phyloP scores from a whole-genome alignment of 2,329 filamentous ascomycete genomes.

The Ophiocordyceps camponoti-rufipedis region DNA sequence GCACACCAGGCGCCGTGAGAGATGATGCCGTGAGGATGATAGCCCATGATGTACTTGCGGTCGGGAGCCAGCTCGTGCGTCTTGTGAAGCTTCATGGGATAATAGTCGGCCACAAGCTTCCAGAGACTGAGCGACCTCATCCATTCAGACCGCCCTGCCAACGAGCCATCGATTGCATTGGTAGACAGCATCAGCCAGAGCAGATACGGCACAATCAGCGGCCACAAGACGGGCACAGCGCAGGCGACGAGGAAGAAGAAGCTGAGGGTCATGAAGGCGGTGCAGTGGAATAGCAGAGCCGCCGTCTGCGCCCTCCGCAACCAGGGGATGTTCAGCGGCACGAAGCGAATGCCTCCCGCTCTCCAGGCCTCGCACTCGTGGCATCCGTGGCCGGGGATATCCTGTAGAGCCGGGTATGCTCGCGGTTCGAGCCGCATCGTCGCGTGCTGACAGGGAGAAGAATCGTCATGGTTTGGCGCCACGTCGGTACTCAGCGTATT shows the following conservation, averaged over 20 bases:
- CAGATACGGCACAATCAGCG: slow-evolving; percentile 55
- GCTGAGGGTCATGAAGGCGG: slow-evolving; percentile 51
- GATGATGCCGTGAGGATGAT: slow-evolving; percentile 95
- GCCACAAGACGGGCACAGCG: slow-evolving; percentile 84
- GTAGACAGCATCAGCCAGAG: slow-evolving; percentile 70
- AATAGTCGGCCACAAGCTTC: slow-evolving; percentile 84
- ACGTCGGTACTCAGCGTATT: not conserved
- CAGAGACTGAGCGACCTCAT: slow-evolving; percentile 59
- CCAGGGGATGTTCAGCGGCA: slow-evolving; percentile 57
- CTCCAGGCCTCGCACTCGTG: slow-evolving; percentile 15
- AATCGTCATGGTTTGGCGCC: not conserved
- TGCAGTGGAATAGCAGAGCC: slow-evolving; percentile 55
- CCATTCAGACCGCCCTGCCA: slow-evolving; percentile 57
- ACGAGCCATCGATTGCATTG: slow-evolving; percentile 55
- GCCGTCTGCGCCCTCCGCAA: slow-evolving; percentile 59
- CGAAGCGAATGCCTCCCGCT: slow-evolving; percentile 54
- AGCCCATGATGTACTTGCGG: slow-evolving; percentile 90
- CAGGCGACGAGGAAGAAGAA: slow-evolving; percentile 81
- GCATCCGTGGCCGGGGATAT: not conserved
- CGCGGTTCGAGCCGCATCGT: not conserved
- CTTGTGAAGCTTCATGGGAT: slow-evolving; percentile 74
- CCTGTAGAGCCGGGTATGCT: not conserved
- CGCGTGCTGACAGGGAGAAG: not conserved
- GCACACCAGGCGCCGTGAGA: slow-evolving; percentile 88
- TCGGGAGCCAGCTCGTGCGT: slow-evolving; percentile 62